Base-by-base conservation (phyloP, 371 early-diverging fungal genomes). In the Rhizomucor miehei region DNA sequence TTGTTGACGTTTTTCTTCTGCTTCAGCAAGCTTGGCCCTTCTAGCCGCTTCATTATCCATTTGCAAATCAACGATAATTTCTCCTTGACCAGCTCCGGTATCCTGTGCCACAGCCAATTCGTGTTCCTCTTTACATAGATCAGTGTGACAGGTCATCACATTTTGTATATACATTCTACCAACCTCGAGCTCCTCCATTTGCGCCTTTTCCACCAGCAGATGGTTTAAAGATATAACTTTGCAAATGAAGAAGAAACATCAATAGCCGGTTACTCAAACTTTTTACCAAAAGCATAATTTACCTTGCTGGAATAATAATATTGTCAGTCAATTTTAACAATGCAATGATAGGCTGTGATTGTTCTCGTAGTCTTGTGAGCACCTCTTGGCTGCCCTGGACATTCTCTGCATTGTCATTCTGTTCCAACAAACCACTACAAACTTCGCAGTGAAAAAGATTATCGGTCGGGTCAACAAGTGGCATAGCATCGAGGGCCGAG, bases 261-360 rank as follows among this genome's bases (percentile, higher is more conserved):
- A 1, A 51, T 53, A n/a, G n/a, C n/a, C n/a, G n/a, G n/a, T n/a
- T n/a, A n/a, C n/a, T n/a, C n/a, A n/a, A n/a, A n/a, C n/a, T n/a
- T n/a, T n/a, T n/a, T n/a, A n/a, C n/a, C n/a, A n/a, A n/a, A 6
- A 17, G 16, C 17, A 38, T 24, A n/a, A 12, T 36, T 56, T 79
- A 85, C 79, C 59, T 69, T 19, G 82, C 80, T 6, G 89, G 88
- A 37, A 91, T 88, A 16, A 76, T 75, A 16, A 87, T 53, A 21
- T 78, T 73, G 56, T 96, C 97, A 1, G 94, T 91, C 59, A 85
- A 77, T 57, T 91, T 91, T 17, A 96, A 68, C 23, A 94, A 62
- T 6, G 87, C 81, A 44, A 93, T 81, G 25, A 96, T 91, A 0
- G 92, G 89, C 45, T 83, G 78, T 41, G 87, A 85, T 67, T 94